Evolutionary conservation across 257 asterid species (phyloP), one percentile per base, ranked within the genome.

Genomic region (Catharanthus roseus): DNA sequence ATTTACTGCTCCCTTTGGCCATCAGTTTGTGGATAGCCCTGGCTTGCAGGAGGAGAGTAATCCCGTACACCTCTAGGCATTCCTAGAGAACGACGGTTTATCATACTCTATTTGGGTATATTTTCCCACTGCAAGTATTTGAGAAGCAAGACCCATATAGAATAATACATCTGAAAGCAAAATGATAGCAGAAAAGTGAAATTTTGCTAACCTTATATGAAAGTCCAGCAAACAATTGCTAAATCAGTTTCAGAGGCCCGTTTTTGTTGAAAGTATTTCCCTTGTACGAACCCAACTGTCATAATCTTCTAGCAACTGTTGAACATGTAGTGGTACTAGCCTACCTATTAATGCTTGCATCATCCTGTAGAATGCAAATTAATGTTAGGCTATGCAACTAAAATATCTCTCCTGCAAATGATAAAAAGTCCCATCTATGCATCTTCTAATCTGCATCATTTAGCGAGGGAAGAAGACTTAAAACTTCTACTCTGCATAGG

Each of bases 261-360:
- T n/a, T n/a, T 60, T 61, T 16, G 16, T 75, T 9, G 41, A 11
- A 71, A 67, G 66, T 10, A 41, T 33, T 6, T n/a, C n/a, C n/a
- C n/a, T n/a, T n/a, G n/a, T 77, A 66, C 2, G 79, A 65, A 87
- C 75, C 97, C 97, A 91, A 51, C 81, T 73, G 53, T 81, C 86
- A 19, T 91, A 91, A 77, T 85, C 90, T 67, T 82, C 87, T 72
- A 87, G 70, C 78, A 91, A 73, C 69, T 91, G 95, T 78, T 89
- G 84, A 58, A 83, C 76, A 16, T 85, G 95, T 78, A 87, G 77
- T 0, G 97, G 96, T 12, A 89, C 95, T 50, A 91, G 80, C 76
- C 86, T 81, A 81, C 89, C 97, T 58, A 91, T 84, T 23, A 89
- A 77, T 39, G 97, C 87, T 80, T 90, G 96, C 90, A 90, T 88